Evolutionary conservation across 441 rosid species (phyloP), one percentile per base, ranked within the genome.

Genomic region (Capsella rubella): DNA sequence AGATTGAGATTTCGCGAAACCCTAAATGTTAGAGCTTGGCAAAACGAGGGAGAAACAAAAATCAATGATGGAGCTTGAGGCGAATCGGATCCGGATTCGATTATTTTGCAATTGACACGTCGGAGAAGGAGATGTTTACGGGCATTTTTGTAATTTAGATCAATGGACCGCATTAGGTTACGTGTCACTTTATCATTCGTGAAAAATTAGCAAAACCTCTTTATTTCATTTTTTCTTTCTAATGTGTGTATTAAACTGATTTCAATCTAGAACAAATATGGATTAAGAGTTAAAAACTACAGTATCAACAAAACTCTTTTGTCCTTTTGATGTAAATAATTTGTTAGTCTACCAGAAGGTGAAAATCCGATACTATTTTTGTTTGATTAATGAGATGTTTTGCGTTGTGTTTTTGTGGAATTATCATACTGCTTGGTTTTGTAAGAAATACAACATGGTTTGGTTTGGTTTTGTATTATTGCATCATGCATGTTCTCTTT

Each of bases 1-100:
- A 46, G 42, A 39, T 31, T 13, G 49, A 59, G 25, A 21, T 21
- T 4, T 40, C 14, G 21, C 29, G 49, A 45, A 74, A 42, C 62
- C 73, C 69, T 50, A 60, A 73, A 52, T 34, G 37, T 6, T 31
- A 29, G 27, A 71, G 65, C 25, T 47, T n/a, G 42, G 27, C 25
- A 18, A 45, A 43, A 18, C 3, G 21, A 14, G 25, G 0, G 0
- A 49, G 34, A 32, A 18, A 3, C 9, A 4, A 49, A 49, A 32
- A 18, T 8, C 9, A 4, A 8, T 32, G 55, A 35, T 28, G 42
- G 3, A 34, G 27, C 1, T 4, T 45, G 61, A 6, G 27, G 49
- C 59, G 57, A 40, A 46, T 64, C 64, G 55, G 59, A 51, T 63
- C 60, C 69, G 63, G 57, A 54, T 52, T 63, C 70, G 61, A 12